Evolutionary conservation across 1,284 basidiomycete genomes (phyloP).

Genomic region (Heliocybe sulcata): DNA sequence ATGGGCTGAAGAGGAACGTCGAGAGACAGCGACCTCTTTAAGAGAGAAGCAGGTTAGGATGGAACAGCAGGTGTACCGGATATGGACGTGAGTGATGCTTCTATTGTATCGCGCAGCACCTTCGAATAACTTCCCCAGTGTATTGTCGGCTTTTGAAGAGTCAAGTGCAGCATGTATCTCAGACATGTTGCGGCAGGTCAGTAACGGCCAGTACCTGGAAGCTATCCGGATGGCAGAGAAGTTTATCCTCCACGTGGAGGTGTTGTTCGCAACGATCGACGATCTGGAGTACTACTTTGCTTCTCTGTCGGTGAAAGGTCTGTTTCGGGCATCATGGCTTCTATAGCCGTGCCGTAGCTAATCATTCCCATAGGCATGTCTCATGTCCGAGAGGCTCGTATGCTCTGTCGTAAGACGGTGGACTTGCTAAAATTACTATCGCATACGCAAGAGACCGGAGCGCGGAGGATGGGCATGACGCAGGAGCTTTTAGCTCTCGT

Average conservation of each 20-base stretch:
- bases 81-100: slow-evolving; percentile 77
- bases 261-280: slow-evolving; percentile 95
- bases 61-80: slow-evolving; percentile 97
- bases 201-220: slow-evolving; percentile 92
- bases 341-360: not conserved
- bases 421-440: slow-evolving; percentile 96
- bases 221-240: slow-evolving; percentile 98
- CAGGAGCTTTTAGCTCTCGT: slow-evolving; percentile 97
- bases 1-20: slow-evolving; percentile 69
- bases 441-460: slow-evolving; percentile 91
- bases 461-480: slow-evolving; percentile 90
- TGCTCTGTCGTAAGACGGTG: slow-evolving; percentile 98
- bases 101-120: not conserved
- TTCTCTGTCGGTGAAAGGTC: slow-evolving; percentile 80
- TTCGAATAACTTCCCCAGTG: slow-evolving; percentile 34
- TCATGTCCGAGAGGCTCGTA: slow-evolving; percentile 95
- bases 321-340: slow-evolving; percentile 14
- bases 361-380: slow-evolving; percentile 73
- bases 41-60: slow-evolving; percentile 91
- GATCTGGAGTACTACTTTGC: slow-evolving; percentile 90
- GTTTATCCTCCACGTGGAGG: slow-evolving; percentile 98
- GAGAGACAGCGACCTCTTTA: slow-evolving; percentile 77
- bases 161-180: slow-evolving; percentile 99
- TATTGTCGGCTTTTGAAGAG: slow-evolving; percentile 97
- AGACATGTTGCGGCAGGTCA: slow-evolving; percentile 97